These are phyloP conservation scores for Trichoderma asperellum DNA, from an alignment of 2,329 filamentous ascomycete genomes.

Conservation along the genomic window DNA sequence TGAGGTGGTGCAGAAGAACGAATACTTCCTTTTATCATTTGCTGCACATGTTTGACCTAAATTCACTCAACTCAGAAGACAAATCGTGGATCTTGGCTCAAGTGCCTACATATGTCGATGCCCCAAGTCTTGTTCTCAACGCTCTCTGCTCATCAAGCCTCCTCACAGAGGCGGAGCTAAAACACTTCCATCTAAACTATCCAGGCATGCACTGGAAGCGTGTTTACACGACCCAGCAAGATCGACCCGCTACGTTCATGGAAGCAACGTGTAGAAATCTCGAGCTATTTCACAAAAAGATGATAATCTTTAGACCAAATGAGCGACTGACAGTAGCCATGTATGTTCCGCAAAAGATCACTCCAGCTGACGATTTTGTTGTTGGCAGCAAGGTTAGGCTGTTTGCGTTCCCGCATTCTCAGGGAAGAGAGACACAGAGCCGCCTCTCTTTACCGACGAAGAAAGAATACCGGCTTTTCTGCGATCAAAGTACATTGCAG, in stretches of 20 bases:
- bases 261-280: slow-evolving; percentile 38
- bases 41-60: slow-evolving; percentile 41
- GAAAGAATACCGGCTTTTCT: slow-evolving; percentile 44
- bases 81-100: slow-evolving; percentile 43
- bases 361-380: slow-evolving; percentile 39
- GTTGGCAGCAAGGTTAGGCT: slow-evolving; percentile 43
- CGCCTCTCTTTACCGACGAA: slow-evolving; percentile 44
- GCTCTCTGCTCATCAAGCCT: slow-evolving; percentile 44
- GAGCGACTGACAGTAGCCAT: slow-evolving; percentile 46
- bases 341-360: slow-evolving; percentile 45
- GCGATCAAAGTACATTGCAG: slow-evolving; percentile 43
- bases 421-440: slow-evolving; percentile 40
- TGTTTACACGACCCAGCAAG: slow-evolving; percentile 40
- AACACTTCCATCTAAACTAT: slow-evolving; percentile 41
- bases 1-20: slow-evolving; percentile 42
- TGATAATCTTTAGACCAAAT: slow-evolving; percentile 42
- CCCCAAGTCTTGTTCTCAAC: slow-evolving; percentile 42
- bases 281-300: slow-evolving; percentile 45
- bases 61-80: slow-evolving; percentile 40
- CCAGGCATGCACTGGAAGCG: slow-evolving; percentile 45
- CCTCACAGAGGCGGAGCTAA: slow-evolving; percentile 38
- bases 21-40: slow-evolving; percentile 36
- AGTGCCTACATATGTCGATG: slow-evolving; percentile 37
- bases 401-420: slow-evolving; percentile 45
- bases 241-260: slow-evolving; percentile 44